Base-by-base conservation (phyloP, 2,329 filamentous ascomycete species). In the Pseudocercospora pini-densiflorae region DNA sequence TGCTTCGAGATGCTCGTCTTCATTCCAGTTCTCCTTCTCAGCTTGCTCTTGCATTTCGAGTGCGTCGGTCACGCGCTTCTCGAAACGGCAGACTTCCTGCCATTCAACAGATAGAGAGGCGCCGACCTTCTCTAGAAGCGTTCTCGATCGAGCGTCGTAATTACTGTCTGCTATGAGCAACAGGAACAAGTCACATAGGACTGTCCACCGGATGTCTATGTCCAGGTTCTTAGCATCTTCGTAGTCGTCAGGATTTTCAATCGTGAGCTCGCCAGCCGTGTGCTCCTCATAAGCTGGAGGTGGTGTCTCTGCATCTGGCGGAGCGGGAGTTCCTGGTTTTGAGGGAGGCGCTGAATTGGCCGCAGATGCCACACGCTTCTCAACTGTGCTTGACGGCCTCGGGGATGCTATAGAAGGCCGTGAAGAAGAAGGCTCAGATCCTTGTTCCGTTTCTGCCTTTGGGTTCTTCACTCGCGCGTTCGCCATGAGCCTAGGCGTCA, bases 11-110 rank as follows among this genome's bases (percentile, higher is more conserved):
- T 98, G 93, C 70, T 96, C 92, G 10, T 95, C 90, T 78, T 99
- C 95, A 71, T 97, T 96, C 95, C 95, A 99, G 70, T 94, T 97
- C 80, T 99, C 95, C 75, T 94, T 96, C 69, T 93, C 91, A 5
- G 93, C 92, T 55, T 92, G 89, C 79, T 98, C 93, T 80, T 98
- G 94, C 93, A 99, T 97, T 79, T 99, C 95, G 23, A 99, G 83
- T 0, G 95, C 93, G 79, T 99, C 95, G 7, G 95, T 97, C 5
- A 99, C 93, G 61, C 93, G 90, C 81, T 97, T 98, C 81, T 99
- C 95, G 75, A 99, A 99, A 45, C 93, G 89, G 79, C 93, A 97
- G 65, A 98, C 97, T 71, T 99, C 95, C 62, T 96, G 84, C 93
- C 92, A 97, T 12, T 90, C 86, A 7, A 99, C 90, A 49, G 92